Conservation (phyloP, 148 eudicot species). For the Suaeda aralocaspica region DNA sequence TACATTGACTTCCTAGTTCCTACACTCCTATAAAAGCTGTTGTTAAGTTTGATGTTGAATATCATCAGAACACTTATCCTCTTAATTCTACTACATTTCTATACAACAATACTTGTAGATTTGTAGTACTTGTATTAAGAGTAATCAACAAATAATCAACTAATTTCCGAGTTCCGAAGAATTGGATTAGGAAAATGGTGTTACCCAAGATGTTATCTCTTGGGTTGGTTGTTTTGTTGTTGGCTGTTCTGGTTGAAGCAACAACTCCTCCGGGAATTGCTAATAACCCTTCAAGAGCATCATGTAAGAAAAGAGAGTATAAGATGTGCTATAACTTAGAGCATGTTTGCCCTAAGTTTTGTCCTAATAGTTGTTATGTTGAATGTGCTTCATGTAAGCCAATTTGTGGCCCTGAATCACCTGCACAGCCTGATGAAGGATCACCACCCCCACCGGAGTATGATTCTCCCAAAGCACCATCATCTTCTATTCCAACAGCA, state of each 20-base stretch:
- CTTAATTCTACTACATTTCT: not conserved
- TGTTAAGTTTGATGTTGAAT: not conserved
- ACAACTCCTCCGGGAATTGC: conserved; percentile 51
- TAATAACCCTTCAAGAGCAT: conserved; percentile 40
- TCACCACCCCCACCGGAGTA: not conserved
- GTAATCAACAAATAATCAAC: too few species aligned
- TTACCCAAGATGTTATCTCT: conserved; percentile 22
- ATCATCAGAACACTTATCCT: conserved; percentile 2
- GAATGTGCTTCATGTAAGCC: conserved; percentile 60
- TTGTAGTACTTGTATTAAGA: not conserved
- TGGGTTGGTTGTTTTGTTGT: conserved; percentile 25
- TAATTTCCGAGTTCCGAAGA: not conserved
- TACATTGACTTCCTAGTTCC: not conserved
- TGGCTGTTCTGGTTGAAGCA: conserved; percentile 21
- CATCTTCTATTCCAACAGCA: not conserved
- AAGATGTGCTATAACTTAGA: conserved; percentile 48
- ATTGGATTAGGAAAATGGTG: conserved; percentile 25
- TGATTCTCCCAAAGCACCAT: not conserved
- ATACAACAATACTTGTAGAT: not conserved
- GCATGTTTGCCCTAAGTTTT: conserved; percentile 59
- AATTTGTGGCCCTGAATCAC: conserved; percentile 28
- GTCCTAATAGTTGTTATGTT: conserved; percentile 47
- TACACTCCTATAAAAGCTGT: conserved; percentile 16
- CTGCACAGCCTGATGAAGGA: not conserved
- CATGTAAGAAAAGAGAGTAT: conserved; percentile 37